These are phyloP conservation scores for Nymphaea thermarum DNA, from an alignment of 164 flowering plant species.

Conservation along the genomic window DNA sequence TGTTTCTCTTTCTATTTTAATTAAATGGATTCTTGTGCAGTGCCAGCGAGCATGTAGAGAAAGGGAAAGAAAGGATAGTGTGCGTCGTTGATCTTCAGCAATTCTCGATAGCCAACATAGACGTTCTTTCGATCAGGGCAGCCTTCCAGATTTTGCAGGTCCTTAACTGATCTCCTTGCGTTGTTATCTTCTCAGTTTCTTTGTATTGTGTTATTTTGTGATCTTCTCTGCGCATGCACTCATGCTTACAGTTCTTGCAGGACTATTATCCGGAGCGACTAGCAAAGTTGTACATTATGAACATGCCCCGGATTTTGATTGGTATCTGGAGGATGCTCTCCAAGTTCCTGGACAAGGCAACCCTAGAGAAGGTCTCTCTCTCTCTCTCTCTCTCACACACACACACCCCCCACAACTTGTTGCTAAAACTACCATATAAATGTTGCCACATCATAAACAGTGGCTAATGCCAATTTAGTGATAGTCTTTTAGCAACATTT, in stretches of 20 bases:
- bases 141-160: slow-evolving; percentile 92
- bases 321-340: slow-evolving; percentile 68
- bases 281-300: slow-evolving; percentile 41
- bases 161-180: too few relatives aligned
- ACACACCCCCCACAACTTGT: background rate
- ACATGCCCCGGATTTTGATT: slow-evolving; percentile 76
- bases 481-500: background rate
- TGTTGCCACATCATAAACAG: background rate
- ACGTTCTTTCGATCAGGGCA: slow-evolving; percentile 64
- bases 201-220: too few relatives aligned
- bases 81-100: slow-evolving; percentile 52
- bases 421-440: background rate
- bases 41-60: slow-evolving; percentile 29
- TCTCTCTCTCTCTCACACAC: too few relatives aligned
- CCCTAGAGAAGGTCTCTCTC: slow-evolving; percentile 49
- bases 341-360: slow-evolving; percentile 70
- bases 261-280: slow-evolving; percentile 84
- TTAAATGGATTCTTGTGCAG: too few relatives aligned
- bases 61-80: slow-evolving; percentile 67
- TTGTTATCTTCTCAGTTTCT: too few relatives aligned
- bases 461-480: background rate
- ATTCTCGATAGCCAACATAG: slow-evolving; percentile 52
- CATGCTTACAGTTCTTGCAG: slow-evolving; percentile 18
- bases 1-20: too few relatives aligned
- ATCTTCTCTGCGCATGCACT: too few relatives aligned